Evolutionary conservation across 1,284 basidiomycete genomes (phyloP).

Genomic region (Lignosus rhinocerotis): DNA sequence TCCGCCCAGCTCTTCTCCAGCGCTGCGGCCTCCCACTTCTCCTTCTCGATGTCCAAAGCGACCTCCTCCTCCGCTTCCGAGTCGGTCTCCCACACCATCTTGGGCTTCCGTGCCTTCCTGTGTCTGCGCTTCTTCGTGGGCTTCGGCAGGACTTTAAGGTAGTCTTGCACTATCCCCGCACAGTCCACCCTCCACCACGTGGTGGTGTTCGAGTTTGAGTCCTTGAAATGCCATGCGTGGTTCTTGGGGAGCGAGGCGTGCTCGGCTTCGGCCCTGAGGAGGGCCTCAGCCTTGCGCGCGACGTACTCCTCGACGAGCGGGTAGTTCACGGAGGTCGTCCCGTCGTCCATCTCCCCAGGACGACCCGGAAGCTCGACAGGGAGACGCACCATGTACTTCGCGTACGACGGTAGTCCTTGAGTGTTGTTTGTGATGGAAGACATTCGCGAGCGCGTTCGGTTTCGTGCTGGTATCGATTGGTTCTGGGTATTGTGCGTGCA

Average conservation of each 20-base stretch:
- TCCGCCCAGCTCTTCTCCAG: neutral
- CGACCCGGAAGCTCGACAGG: neutral
- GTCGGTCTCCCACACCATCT: neutral
- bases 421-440: too few relatives aligned
- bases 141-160: neutral
- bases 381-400: neutral
- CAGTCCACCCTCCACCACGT: neutral
- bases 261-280: neutral
- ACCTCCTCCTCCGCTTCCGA: neutral
- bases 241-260: neutral
- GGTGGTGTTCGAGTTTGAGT: neutral
- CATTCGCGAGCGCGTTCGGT: too few relatives aligned
- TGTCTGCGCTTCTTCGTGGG: neutral
- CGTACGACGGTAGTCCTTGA: neutral
- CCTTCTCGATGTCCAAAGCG: neutral
- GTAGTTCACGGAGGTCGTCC: neutral
- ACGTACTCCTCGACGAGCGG: neutral
- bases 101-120: neutral
- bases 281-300: neutral
- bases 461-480: too few relatives aligned
- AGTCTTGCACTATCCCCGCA: neutral
- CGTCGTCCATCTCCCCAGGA: neutral
- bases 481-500: neutral
- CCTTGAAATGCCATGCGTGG: neutral
- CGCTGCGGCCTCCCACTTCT: neutral